Conservation (phyloP, 345 rosid species). For the Salix arbutifolia region DNA sequence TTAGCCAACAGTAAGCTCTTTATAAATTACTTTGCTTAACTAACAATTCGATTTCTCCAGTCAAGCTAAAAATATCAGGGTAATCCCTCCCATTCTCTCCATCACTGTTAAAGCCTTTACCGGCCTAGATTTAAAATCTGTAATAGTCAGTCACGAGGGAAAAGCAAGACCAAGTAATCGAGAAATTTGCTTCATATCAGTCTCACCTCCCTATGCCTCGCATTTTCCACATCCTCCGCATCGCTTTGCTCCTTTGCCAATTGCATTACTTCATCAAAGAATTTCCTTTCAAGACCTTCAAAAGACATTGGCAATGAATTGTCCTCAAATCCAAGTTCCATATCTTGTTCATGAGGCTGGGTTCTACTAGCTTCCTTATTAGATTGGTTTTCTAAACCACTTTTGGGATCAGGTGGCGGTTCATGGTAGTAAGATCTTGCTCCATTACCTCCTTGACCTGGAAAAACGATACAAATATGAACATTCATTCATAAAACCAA, state of each 20-base stretch:
- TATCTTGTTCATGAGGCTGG: slow-evolving; percentile 17
- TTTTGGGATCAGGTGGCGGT: not conserved
- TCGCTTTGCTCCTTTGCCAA: slow-evolving; percentile 21
- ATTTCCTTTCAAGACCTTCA: slow-evolving; percentile 24
- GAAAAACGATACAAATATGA: not conserved
- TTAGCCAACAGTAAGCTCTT: not conserved
- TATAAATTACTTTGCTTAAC: not conserved
- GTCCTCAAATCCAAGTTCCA: slow-evolving; percentile 24
- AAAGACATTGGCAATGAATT: slow-evolving; percentile 7
- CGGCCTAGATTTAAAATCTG: not conserved
- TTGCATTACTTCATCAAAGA: slow-evolving; percentile 15
- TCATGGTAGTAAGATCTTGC: slow-evolving; percentile 17
- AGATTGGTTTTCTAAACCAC: slow-evolving; percentile 1
- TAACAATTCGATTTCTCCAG: not conserved
- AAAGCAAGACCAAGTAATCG: not conserved
- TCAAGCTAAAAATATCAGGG: not conserved
- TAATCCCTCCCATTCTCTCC: not conserved
- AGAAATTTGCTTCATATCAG: not conserved
- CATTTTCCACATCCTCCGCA: slow-evolving; percentile 23
- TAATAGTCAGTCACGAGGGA: not conserved
- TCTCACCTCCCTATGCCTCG: slow-evolving; percentile 22
- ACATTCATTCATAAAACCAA: not conserved
- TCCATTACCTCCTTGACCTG: slow-evolving; percentile 6
- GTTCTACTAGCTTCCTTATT: slow-evolving; percentile 9
- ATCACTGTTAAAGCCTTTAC: too few species aligned